Evolutionary conservation across 352 stramenopile genomes (phyloP).

Genomic region (Globisporangium middletonii): DNA sequence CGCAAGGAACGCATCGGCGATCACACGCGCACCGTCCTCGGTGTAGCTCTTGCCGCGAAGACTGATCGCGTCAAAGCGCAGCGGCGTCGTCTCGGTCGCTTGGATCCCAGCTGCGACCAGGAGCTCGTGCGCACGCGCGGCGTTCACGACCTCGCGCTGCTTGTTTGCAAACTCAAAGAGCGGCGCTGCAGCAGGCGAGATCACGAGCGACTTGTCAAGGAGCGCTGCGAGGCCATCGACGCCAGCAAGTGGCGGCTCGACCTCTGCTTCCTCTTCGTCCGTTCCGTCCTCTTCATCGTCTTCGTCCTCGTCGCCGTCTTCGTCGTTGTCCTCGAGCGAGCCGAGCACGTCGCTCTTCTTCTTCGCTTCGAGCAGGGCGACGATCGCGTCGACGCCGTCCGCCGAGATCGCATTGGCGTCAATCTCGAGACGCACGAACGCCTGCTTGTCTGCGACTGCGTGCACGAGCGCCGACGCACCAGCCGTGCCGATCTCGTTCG

Average conservation of each 20-base stretch:
- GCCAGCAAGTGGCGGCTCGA: slow-evolving; percentile 23
- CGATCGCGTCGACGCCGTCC: slow-evolving; percentile 51
- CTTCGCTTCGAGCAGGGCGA: slow-evolving; percentile 36
- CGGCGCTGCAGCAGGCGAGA: slow-evolving; percentile 19
- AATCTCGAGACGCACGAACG: slow-evolving; percentile 54
- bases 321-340: slow-evolving; percentile 80
- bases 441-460: slow-evolving; percentile 46
- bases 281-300: slow-evolving; percentile 41
- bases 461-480: slow-evolving; percentile 80
- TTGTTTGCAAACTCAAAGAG: slow-evolving; percentile 51
- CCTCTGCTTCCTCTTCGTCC: slow-evolving; percentile 26
- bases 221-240: slow-evolving; percentile 40
- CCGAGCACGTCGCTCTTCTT: slow-evolving; percentile 54
- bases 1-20: slow-evolving; percentile 45
- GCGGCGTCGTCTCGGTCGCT: slow-evolving; percentile 22
- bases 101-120: slow-evolving; percentile 37
- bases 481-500: slow-evolving; percentile 86
- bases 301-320: slow-evolving; percentile 66
- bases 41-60: slow-evolving; percentile 83
- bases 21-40: slow-evolving; percentile 44
- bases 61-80: slow-evolving; percentile 48
- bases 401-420: slow-evolving; percentile 81
- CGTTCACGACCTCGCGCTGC: slow-evolving; percentile 68
- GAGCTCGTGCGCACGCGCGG: slow-evolving; percentile 39
- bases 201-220: slow-evolving; percentile 38